A percentile compares a stretch with the other conserved stretches of the same genome.
Conservation (phyloP, 140 eudicot species). For the Senecio squalidus region DNA sequence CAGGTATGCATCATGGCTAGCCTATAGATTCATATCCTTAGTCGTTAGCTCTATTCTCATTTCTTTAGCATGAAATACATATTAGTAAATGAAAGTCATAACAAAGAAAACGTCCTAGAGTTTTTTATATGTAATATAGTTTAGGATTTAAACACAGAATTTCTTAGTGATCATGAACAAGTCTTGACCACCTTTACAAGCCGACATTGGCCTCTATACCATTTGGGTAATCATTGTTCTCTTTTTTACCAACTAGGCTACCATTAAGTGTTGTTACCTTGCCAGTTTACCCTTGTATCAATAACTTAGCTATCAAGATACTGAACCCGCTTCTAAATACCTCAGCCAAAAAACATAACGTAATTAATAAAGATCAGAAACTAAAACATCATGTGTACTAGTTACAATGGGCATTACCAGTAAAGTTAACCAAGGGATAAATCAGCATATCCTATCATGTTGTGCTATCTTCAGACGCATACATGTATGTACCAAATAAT, state of each 20-base stretch:
- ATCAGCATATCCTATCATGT: no score
- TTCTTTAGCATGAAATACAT: conserved; percentile 4
- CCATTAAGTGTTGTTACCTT: not conserved
- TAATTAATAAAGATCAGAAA: no score
- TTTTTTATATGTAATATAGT: not conserved
- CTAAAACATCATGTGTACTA: no score
- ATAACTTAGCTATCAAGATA: no score
- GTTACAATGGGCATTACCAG: no score
- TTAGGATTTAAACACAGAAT: not conserved
- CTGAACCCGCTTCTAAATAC: no score
- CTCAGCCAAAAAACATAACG: no score
- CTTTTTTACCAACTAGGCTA: not conserved
- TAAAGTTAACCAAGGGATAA: no score
- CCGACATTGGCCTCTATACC: not conserved
- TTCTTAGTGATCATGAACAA: not conserved
- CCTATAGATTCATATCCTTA: not conserved
- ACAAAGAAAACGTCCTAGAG: not conserved
- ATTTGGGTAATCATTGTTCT: not conserved
- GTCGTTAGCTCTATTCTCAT: conserved; percentile 9
- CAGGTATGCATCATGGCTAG: conserved; percentile 42
- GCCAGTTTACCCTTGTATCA: no score
- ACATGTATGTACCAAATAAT: no score
- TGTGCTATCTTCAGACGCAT: no score
- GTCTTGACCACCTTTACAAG: conserved; percentile 2
- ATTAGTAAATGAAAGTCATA: not conserved